A percentile compares a stretch with the other conserved stretches of the same genome.
Evolutionary conservation across 2,329 filamentous ascomycete species (phyloP).

Genomic region (Coniella vitis): DNA sequence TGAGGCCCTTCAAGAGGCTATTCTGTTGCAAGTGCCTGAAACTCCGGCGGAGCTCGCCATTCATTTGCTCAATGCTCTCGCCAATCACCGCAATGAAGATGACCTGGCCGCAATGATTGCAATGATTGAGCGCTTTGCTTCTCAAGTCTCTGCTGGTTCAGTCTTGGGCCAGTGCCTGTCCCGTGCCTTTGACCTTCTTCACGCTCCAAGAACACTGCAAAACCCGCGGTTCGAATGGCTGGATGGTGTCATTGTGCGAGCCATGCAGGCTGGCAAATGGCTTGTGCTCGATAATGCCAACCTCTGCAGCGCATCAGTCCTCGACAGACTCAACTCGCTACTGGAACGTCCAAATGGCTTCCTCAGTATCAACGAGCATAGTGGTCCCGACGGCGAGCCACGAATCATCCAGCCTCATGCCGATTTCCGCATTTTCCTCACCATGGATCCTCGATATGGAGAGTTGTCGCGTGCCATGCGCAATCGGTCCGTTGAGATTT

Average conservation of each 20-base stretch:
- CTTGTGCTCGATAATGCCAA: constrained; percentile 96
- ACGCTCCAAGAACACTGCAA: constrained; percentile 50
- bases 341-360: constrained; percentile 78
- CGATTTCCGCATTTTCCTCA: constrained; percentile 87
- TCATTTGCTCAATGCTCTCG: constrained; percentile 44
- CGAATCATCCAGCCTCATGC: constrained; percentile 75
- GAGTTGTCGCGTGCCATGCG: constrained; percentile 95
- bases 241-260: constrained; percentile 84
- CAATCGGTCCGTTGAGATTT: constrained; percentile 89
- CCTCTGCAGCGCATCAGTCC: constrained; percentile 86
- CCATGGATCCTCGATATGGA: constrained; percentile 84
- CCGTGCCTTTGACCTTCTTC: constrained; percentile 43
- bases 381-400: constrained; percentile 71
- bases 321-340: constrained; percentile 89
- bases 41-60: constrained; percentile 23
- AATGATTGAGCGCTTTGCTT: constrained; percentile 33
- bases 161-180: constrained; percentile 41
- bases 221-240: constrained; percentile 92
- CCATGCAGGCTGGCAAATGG: constrained; percentile 82
- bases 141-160: constrained; percentile 35
- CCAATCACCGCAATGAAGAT: constrained; percentile 32
- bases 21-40: constrained; percentile 40
- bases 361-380: constrained; percentile 89
- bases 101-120: constrained; percentile 31
- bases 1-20: constrained; percentile 38